Conservation (phyloP, 75 land plant species). For the Cryptomeria japonica region DNA sequence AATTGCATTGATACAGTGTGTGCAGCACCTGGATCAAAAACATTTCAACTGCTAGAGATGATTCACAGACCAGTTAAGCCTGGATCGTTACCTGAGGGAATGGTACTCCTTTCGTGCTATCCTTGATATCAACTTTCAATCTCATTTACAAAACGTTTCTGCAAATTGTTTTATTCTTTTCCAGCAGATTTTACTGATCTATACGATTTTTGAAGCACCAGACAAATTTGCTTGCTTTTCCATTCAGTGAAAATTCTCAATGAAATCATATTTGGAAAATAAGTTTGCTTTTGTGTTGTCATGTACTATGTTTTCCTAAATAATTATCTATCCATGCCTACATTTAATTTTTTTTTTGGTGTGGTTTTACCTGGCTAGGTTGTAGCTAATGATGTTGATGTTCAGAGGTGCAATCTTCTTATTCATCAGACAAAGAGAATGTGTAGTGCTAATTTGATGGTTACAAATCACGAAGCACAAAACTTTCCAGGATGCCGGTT, state of each 20-base stretch:
- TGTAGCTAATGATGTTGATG: constrained; percentile 96
- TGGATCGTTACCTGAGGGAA: constrained; percentile 67
- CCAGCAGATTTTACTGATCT: neutral
- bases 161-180: neutral
- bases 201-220: neutral
- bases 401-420: constrained; percentile 92
- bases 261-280: neutral
- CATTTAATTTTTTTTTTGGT: neutral
- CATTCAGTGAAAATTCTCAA: neutral
- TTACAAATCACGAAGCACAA: constrained; percentile 99
- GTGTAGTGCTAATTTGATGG: constrained; percentile 94
- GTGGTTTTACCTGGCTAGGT: constrained; percentile 43
- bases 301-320: neutral
- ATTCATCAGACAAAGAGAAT: constrained; percentile 99
- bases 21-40: constrained; percentile 99
- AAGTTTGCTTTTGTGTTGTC: neutral
- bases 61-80: constrained; percentile 59
- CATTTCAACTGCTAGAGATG: constrained; percentile 96
- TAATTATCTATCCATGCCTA: neutral
- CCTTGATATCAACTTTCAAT: neutral
- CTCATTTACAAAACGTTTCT: neutral
- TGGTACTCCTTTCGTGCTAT: constrained; percentile 43
- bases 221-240: neutral
- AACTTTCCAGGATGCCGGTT: constrained; percentile 75
- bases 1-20: constrained; percentile 69